Base-by-base conservation (phyloP, 2,329 filamentous ascomycete genomes). In the Penicillium sp. region DNA sequence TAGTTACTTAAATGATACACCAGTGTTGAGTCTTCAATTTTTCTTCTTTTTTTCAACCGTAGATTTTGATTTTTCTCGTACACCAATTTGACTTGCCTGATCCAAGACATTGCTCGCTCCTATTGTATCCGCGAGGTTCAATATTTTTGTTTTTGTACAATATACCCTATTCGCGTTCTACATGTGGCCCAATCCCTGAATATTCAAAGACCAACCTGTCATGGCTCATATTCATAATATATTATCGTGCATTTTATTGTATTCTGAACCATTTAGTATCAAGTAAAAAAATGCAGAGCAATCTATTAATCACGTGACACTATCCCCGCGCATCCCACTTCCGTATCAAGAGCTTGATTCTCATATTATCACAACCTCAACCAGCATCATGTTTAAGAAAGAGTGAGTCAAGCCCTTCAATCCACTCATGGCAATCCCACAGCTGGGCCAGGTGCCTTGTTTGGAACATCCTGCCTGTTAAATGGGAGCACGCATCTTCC, bases 371-470 rank as follows among this genome's bases (percentile, higher is more conserved):
- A 33, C 19, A 54, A 41, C 49, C 38, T 54, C 39, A 62, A 64
- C 56, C 50, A 59, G 25, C 67, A 72, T 47, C 61, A 96, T 96
- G 91, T 96, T 96, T 75, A 96, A 96, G 74, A 96, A 94, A 82
- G 91, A 95, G 91, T 94, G 76, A 72, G 84, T 78, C 8, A 15
- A 40, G 4, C 10, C 31, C 25, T 29, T n/a, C n/a, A 33, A 23
- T 5, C 13, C 11, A 31, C n/a, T 1, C 11, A 7, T 5, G 1
- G 1, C 16, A 19, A 38, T 5, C 16, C 27, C 0, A 4, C 5
- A 1, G 7, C 3, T 16, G 2, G 34, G 2, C 27, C 6, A 19
- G n/a, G n/a, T 8, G 11, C 15, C 27, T 16, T 21, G 8, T 39
- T 27, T 21, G 5, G 23, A 33, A 38, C 21, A 21, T 19, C 46